Evolutionary conservation across 2,329 filamentous ascomycete genomes (phyloP).

Genomic region (Cercospora citrullina): DNA sequence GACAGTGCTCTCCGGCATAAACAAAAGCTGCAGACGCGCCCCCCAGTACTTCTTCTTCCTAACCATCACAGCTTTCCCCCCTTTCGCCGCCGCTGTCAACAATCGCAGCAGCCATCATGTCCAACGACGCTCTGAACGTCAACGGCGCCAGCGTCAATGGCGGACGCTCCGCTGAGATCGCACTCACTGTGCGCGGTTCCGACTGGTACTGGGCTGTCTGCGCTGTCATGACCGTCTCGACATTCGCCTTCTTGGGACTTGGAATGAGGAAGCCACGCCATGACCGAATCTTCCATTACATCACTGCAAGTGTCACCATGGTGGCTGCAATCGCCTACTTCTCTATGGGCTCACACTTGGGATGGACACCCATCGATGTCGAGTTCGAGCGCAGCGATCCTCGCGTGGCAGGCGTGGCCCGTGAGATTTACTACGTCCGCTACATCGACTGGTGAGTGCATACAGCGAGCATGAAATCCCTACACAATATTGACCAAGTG

Average conservation of each 20-base stretch:
- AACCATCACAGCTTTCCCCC: background rate
- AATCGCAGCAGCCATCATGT: conserved; percentile 14
- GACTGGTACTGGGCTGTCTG: conserved; percentile 65
- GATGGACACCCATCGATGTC: conserved; percentile 62
- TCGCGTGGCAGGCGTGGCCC: conserved; percentile 52
- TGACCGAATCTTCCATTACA: conserved; percentile 64
- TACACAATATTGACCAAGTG: background rate
- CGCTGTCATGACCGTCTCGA: conserved; percentile 58
- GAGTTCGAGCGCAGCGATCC: conserved; percentile 55
- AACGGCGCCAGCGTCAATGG: conserved; percentile 53
- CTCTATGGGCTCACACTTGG: conserved; percentile 66
- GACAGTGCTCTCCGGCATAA: background rate
- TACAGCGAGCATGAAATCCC: background rate
- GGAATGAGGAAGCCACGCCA: conserved; percentile 55
- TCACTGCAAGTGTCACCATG: conserved; percentile 59
- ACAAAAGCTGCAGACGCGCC: background rate
- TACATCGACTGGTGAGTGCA: conserved; percentile 60
- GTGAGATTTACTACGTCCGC: conserved; percentile 66
- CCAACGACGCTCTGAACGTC: conserved; percentile 50
- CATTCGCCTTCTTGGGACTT: conserved; percentile 55
- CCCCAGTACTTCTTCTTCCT: background rate
- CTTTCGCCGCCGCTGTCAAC: background rate
- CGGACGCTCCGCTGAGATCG: conserved; percentile 50
- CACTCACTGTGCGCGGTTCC: conserved; percentile 60
- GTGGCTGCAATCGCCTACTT: conserved; percentile 65